phyloP scores from a whole-genome alignment of 73 alveolate genomes.

The Blepharisma stoltei region DNA sequence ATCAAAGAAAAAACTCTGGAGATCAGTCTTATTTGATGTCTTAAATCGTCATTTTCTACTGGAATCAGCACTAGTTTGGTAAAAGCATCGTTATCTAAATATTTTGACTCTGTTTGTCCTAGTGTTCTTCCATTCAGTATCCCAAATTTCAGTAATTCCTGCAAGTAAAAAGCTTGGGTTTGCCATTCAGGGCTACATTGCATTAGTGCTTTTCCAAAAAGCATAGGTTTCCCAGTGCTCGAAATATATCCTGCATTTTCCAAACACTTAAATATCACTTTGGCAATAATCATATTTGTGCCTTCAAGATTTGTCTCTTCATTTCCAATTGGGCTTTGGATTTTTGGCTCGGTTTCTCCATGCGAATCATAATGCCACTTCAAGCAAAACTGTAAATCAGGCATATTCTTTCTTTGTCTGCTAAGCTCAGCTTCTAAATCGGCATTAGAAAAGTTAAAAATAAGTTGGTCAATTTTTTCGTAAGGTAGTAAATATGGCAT shows the following conservation, averaged over 20 bases:
- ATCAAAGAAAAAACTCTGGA: slow-evolving; percentile 21
- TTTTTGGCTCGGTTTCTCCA: background rate
- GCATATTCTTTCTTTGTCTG: background rate
- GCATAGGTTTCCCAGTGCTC: background rate
- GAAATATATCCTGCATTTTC: background rate
- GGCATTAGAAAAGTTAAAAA: background rate
- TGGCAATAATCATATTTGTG: background rate
- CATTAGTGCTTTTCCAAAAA: slow-evolving; percentile 3
- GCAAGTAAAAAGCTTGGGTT: slow-evolving; percentile 13
- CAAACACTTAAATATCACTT: background rate
- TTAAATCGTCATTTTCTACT: background rate
- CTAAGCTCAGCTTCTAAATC: background rate
- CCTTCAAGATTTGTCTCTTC: background rate
- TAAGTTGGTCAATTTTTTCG: background rate
- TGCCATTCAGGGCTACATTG: slow-evolving; percentile 12
- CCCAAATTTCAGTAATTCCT: slow-evolving; percentile 23
- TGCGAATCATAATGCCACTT: background rate
- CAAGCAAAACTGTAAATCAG: slow-evolving; percentile 9
- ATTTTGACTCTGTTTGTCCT: background rate
- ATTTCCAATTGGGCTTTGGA: background rate
- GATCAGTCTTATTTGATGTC: slow-evolving; percentile 12
- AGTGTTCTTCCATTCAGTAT: slow-evolving; percentile 22
- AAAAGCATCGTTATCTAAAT: background rate
- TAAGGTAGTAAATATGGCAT: background rate
- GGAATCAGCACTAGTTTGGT: background rate